phyloP scores from a whole-genome alignment of 176 grass and related monocot species.

The Oryza brachyantha region DNA sequence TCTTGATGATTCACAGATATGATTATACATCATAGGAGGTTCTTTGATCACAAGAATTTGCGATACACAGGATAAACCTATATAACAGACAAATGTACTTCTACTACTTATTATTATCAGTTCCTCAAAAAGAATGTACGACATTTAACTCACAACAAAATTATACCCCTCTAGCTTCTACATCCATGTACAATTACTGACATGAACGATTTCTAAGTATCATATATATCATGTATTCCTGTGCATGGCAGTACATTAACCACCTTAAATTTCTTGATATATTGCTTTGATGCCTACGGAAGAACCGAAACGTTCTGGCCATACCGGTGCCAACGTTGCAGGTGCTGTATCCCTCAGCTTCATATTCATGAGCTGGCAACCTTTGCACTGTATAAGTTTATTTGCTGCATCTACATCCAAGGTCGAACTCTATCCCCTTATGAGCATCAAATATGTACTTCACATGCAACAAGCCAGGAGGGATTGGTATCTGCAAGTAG shows the following conservation, averaged over 20 bases:
- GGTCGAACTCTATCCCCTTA: background rate
- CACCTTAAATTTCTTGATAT: background rate
- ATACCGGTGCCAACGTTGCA: background rate
- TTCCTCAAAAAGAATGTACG: background rate
- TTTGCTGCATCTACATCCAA: background rate
- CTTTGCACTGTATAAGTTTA: background rate
- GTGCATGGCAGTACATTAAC: background rate
- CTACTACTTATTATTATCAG: background rate
- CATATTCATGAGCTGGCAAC: background rate
- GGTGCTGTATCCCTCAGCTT: background rate
- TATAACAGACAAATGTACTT: background rate
- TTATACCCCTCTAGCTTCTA: background rate
- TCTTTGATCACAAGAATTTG: background rate
- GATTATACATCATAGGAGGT: background rate
- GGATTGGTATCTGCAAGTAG: background rate
- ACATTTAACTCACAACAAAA: background rate
- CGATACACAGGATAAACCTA: background rate
- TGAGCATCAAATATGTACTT: background rate
- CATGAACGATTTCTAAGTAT: background rate
- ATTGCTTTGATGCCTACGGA: background rate
- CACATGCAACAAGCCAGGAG: background rate
- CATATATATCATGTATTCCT: background rate
- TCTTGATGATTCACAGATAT: background rate
- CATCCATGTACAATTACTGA: slow-evolving; percentile 28
- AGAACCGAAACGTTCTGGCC: background rate